Conservation (phyloP, 352 stramenopile species). For the Plasmopara viticola region DNA sequence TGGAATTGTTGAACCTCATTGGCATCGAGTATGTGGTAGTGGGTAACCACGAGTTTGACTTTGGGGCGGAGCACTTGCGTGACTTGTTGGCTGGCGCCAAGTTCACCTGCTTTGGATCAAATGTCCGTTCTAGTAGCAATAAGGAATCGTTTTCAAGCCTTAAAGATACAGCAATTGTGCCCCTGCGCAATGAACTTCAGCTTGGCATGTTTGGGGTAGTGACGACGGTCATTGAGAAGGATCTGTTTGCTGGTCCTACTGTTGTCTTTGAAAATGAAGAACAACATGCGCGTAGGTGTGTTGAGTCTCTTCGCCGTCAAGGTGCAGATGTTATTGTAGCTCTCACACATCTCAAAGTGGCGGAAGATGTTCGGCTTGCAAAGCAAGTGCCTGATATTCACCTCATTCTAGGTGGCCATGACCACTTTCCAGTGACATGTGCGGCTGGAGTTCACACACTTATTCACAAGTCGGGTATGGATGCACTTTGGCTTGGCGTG, state of each 20-base stretch:
- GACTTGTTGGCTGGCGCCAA: conserved; percentile 31
- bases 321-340: conserved; percentile 69
- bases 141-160: conserved; percentile 32
- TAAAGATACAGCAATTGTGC: conserved; percentile 31
- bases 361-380: conserved; percentile 51
- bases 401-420: conserved; percentile 86
- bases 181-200: conserved; percentile 30
- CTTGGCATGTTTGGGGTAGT: conserved; percentile 54
- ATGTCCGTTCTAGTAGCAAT: conserved; percentile 32
- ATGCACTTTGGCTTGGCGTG: conserved; percentile 73
- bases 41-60: conserved; percentile 79
- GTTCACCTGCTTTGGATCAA: conserved; percentile 59
- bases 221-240: conserved; percentile 44
- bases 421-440: conserved; percentile 75
- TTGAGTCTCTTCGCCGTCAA: conserved; percentile 37
- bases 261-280: conserved; percentile 51
- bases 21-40: conserved; percentile 62
- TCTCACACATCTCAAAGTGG: conserved; percentile 71
- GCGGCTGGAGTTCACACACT: conserved; percentile 44
- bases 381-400: conserved; percentile 56
- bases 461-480: conserved; percentile 83
- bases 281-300: conserved; percentile 39
- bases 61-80: conserved; percentile 34
- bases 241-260: conserved; percentile 41
- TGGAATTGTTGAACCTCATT: conserved; percentile 48